These are phyloP conservation scores for Emiliania huxleyi DNA, from an alignment of 78 protist species.

Conservation along the genomic window DNA sequence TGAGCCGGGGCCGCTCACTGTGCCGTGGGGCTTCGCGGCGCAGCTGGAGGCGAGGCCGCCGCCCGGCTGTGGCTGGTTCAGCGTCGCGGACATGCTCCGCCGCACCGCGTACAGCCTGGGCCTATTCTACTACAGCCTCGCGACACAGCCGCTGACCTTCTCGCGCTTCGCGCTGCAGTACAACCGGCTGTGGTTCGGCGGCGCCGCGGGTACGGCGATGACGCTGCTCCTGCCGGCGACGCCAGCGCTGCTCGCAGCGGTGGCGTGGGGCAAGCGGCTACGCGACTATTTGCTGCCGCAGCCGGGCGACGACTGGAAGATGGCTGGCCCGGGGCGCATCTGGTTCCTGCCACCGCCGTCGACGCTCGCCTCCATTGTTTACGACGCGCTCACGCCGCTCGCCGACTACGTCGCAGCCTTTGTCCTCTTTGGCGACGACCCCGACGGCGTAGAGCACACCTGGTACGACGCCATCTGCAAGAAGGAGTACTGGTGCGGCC, in stretches of 20 bases:
- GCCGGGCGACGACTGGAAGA: not conserved
- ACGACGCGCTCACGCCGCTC: not conserved
- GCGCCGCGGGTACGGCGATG: not conserved
- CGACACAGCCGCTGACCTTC: not conserved
- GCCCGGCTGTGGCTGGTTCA: not conserved
- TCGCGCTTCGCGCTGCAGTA: not conserved
- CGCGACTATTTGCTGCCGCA: not conserved
- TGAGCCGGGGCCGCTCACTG: not conserved
- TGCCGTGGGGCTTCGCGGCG: not conserved
- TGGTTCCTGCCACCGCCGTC: not conserved
- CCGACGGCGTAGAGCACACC: not conserved
- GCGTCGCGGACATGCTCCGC: not conserved
- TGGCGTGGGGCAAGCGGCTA: not conserved
- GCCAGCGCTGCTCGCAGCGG: not conserved
- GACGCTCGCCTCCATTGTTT: not conserved
- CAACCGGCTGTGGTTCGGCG: not conserved
- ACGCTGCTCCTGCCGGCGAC: not conserved
- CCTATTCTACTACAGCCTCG: not conserved
- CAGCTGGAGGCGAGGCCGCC: not conserved
- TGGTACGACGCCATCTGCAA: not conserved
- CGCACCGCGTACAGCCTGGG: not conserved
- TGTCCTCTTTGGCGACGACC: not conserved
- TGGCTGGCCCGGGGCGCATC: not conserved
- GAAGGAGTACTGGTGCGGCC: constrained; percentile 23
- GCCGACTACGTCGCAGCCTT: not conserved